Evolutionary conservation across 768 basidiomycete species (phyloP).

Genomic region (Collybiopsis luxurians): DNA sequence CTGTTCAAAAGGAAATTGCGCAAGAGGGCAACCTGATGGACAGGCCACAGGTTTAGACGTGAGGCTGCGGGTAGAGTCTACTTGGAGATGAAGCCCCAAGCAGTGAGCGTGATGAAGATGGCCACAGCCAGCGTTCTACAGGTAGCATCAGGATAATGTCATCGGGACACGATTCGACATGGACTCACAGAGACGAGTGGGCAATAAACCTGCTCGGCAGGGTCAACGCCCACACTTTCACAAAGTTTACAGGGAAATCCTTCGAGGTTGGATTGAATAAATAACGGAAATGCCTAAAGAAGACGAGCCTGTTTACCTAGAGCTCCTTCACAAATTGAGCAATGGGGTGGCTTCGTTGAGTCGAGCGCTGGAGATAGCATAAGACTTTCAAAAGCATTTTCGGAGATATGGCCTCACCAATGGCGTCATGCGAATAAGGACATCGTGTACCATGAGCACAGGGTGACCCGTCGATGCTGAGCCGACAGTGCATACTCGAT

Average conservation of each 20-base stretch:
- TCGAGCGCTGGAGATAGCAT: not conserved
- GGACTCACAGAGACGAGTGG: constrained; percentile 20
- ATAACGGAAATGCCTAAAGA: not conserved
- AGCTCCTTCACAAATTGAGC: constrained; percentile 21
- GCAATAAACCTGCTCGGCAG: constrained; percentile 16
- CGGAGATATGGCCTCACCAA: constrained; percentile 11
- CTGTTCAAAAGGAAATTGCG: constrained; percentile 17
- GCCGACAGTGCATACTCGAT: constrained; percentile 22
- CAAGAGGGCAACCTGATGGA: constrained; percentile 22
- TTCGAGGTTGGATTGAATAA: constrained; percentile 4
- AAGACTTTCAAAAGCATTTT: not conserved
- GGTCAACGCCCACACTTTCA: constrained; percentile 8
- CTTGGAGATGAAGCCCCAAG: constrained; percentile 11
- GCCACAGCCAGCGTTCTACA: constrained; percentile 22
- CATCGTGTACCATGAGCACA: constrained; percentile 17
- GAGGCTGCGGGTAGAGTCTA: not conserved
- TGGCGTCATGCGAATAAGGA: constrained; percentile 21
- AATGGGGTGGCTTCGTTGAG: constrained; percentile 16
- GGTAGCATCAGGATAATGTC: not conserved
- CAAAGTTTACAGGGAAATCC: constrained; percentile 25
- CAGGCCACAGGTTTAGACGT: constrained; percentile 10
- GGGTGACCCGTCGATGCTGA: constrained; percentile 17
- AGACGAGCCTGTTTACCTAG: constrained; percentile 13
- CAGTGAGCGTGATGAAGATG: constrained; percentile 28
- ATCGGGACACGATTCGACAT: not conserved